Conservation (phyloP, 1,139 yeast species). For the Protomyces inundatus region DNA sequence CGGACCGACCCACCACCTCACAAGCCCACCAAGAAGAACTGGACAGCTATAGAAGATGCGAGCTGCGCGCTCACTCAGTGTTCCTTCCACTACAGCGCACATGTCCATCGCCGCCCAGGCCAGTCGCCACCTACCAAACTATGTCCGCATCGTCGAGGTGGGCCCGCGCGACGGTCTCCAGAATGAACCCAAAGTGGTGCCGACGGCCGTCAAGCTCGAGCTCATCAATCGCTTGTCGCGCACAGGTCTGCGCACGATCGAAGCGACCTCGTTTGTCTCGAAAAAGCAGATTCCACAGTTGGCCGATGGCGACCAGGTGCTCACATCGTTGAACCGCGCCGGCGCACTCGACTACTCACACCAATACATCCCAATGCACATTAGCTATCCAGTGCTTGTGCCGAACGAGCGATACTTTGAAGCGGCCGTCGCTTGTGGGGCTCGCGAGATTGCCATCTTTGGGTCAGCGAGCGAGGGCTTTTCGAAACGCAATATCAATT, state of each 20-base stretch:
- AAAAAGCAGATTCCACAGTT: conserved; percentile 43
- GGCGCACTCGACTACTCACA: background rate
- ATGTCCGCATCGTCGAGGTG: conserved; percentile 37
- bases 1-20: background rate
- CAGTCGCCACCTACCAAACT: background rate
- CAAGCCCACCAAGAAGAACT: background rate
- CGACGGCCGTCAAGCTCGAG: conserved; percentile 37
- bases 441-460: conserved; percentile 39
- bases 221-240: conserved; percentile 37
- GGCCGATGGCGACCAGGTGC: conserved; percentile 36
- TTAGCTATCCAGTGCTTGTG: conserved; percentile 37
- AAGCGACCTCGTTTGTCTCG: conserved; percentile 40
- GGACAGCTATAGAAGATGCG: background rate
- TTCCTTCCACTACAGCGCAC: background rate
- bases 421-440: conserved; percentile 34
- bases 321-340: conserved; percentile 18
- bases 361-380: conserved; percentile 26
- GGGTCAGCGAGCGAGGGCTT: conserved; percentile 41
- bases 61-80: background rate
- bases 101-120: background rate
- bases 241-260: conserved; percentile 37
- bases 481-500: conserved; percentile 38
- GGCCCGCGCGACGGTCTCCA: conserved; percentile 42
- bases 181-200: conserved; percentile 37
- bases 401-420: conserved; percentile 39